Percentiles rank a stretch among this genome's conserved stretches.
Evolutionary conservation across 208 protist genomes (phyloP).

Genomic region (Leishmania tarentolae): DNA sequence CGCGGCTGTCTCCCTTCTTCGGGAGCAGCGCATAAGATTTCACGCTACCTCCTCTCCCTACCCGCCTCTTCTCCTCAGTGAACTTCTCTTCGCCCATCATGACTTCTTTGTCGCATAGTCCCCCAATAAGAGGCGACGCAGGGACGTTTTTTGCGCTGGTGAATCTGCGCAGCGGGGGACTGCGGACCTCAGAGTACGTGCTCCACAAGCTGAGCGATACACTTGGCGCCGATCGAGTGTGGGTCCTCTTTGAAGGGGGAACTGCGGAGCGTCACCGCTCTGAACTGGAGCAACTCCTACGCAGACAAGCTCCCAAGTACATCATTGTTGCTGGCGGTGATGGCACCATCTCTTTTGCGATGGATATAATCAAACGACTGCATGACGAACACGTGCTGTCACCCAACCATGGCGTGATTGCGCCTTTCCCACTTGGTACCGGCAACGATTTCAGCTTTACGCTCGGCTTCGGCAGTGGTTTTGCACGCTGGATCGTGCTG

Average conservation of each 20-base stretch:
- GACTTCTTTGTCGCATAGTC: background rate
- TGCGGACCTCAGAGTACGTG: conserved; percentile 37
- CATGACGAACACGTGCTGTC: conserved; percentile 18
- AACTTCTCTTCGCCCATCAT: background rate
- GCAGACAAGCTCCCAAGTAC: conserved; percentile 23
- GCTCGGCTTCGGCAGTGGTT: conserved; percentile 65
- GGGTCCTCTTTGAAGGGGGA: conserved; percentile 33
- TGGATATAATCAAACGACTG: conserved; percentile 48
- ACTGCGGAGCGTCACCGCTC: conserved; percentile 16
- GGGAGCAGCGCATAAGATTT: background rate
- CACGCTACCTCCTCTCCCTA: background rate
- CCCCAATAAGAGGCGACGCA: background rate
- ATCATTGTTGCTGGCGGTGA: conserved; percentile 70
- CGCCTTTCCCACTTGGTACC: conserved; percentile 69
- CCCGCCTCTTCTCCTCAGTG: background rate
- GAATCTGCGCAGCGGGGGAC: conserved; percentile 54
- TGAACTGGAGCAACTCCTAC: conserved; percentile 34
- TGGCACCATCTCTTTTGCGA: conserved; percentile 57
- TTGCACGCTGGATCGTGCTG: conserved; percentile 47
- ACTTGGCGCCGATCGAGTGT: conserved; percentile 40
- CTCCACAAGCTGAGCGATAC: conserved; percentile 26
- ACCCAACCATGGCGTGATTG: conserved; percentile 28
- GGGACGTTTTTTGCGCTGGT: conserved; percentile 33
- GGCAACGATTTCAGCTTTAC: conserved; percentile 70
- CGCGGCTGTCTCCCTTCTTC: background rate